Conservation (phyloP, 768 basidiomycete species). For the Hypholoma sublateritium region DNA sequence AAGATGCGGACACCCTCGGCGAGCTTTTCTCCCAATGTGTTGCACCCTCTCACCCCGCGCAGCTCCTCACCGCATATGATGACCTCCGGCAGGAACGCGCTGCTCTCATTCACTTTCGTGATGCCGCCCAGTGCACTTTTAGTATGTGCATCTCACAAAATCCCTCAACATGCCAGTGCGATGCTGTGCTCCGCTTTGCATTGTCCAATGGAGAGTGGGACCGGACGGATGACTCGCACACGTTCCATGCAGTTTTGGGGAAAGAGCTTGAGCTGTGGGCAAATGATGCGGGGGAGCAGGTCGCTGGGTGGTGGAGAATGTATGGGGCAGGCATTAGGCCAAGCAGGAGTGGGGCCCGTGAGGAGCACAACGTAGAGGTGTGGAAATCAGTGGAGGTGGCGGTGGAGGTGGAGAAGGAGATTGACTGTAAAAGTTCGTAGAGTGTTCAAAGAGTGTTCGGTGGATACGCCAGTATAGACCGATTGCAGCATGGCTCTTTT, state of each 20-base stretch:
- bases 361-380: neutral
- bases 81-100: conserved; percentile 50
- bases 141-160: conserved; percentile 26
- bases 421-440: no score
- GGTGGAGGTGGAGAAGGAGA: no score
- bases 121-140: conserved; percentile 8
- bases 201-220: conserved; percentile 35
- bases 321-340: conserved; percentile 28
- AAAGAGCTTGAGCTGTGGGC: conserved; percentile 47
- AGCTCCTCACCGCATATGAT: conserved; percentile 53
- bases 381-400: conserved; percentile 1
- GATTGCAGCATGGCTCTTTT: no score
- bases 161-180: conserved; percentile 24
- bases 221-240: conserved; percentile 43
- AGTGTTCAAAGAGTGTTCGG: no score
- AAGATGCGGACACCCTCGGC: conserved; percentile 60
- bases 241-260: conserved; percentile 51
- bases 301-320: conserved; percentile 67
- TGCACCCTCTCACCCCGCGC: conserved; percentile 29
- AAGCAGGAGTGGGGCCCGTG: neutral
- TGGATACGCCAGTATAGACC: no score
- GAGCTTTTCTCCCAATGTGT: conserved; percentile 56
- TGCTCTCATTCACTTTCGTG: conserved; percentile 6
- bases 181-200: conserved; percentile 24
- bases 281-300: conserved; percentile 55